A percentile compares a stretch with the other conserved stretches of the same genome.
Evolutionary conservation across 768 basidiomycete species (phyloP).

Genomic region (Leccinellum albellum): DNA sequence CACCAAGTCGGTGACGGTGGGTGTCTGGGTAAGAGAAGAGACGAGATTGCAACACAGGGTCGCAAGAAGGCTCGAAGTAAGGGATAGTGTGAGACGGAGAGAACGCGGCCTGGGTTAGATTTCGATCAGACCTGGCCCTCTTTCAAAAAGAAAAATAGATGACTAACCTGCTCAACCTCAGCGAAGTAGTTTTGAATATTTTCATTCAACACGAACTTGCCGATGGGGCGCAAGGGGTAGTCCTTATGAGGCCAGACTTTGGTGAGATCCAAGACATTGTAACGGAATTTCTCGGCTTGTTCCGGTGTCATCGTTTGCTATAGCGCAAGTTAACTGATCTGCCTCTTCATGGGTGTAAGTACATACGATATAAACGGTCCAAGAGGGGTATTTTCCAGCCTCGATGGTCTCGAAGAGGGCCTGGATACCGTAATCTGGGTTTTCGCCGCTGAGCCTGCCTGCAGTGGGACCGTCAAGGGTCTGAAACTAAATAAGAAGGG

Average conservation of each 20-base stretch:
- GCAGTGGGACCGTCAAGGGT: slow-evolving; percentile 71
- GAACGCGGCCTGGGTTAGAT: slow-evolving; percentile 58
- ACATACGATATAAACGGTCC: slow-evolving; percentile 82
- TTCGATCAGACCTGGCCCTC: slow-evolving; percentile 6
- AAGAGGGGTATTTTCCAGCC: slow-evolving; percentile 72
- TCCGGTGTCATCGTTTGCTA: slow-evolving; percentile 91
- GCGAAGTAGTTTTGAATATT: slow-evolving; percentile 87
- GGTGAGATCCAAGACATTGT: slow-evolving; percentile 88
- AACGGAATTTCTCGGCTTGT: slow-evolving; percentile 86
- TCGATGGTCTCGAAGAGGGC: slow-evolving; percentile 81
- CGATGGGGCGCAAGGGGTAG: slow-evolving; percentile 85
- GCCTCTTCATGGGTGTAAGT: neutral
- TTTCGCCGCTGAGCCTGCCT: slow-evolving; percentile 59
- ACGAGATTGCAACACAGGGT: slow-evolving; percentile 91
- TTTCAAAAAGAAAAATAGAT: slow-evolving; percentile 25
- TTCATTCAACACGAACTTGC: slow-evolving; percentile 78
- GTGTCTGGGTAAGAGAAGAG: slow-evolving; percentile 94
- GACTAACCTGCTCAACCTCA: slow-evolving; percentile 84
- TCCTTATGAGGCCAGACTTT: slow-evolving; percentile 89
- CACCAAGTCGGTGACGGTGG: slow-evolving; percentile 78
- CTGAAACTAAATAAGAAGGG: slow-evolving; percentile 32
- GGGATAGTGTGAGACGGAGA: slow-evolving; percentile 84
- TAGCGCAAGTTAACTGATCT: slow-evolving; percentile 11
- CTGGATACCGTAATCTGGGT: slow-evolving; percentile 84
- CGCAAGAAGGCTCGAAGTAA: slow-evolving; percentile 85